Evolutionary conservation across 2,329 filamentous ascomycete genomes (phyloP), one percentile per base, ranked within the genome.

Genomic region (Pseudogymnoascus sp.): DNA sequence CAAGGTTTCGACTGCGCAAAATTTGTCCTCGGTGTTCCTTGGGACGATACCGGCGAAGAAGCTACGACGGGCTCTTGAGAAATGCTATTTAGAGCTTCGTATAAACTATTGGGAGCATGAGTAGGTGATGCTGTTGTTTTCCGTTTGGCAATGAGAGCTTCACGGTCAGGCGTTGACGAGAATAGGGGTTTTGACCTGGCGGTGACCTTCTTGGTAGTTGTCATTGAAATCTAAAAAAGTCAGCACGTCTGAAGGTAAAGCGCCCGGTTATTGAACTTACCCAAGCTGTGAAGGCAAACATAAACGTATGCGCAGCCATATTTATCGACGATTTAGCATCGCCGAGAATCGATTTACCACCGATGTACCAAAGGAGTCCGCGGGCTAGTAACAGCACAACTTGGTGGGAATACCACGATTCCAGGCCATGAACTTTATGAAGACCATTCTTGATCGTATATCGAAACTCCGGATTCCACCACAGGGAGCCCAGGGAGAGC

Each of bases 401-500:
- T 70, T 92, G 89, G 66, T 88, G 83, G 1, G 79, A 80, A 71
- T 90, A 90, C 81, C 89, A 89, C 62, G 84, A 80, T 3, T 79
- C 77, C 11, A 90, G 80, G 0, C 87, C 87, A 2, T 81, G 73
- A 34, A 90, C 78, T 64, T 83, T 85, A 66, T 77, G 81, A 28
- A 79, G 83, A 72, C 82, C 88, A 63, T 84, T 86, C n/a, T 82
- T 79, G 36, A 80, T 78, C 3, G 81, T 83, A 69, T 87, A 80
- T 36, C 83, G 80, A 68, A 90, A 83, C 65, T 82, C 82, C 0
- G 87, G 86, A 67, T 90, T 90, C 88, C 88, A 90, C 81, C 85
- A 88, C 11, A 82, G 75, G 2, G 85, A 81, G 16, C 81, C 23
- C 6, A 51, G 14, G 23, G 45, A 51, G 23, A 51, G 45, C 3